Base-by-base conservation (phyloP, 495 filamentous ascomycete genomes). In the Aspergillus diversus region DNA sequence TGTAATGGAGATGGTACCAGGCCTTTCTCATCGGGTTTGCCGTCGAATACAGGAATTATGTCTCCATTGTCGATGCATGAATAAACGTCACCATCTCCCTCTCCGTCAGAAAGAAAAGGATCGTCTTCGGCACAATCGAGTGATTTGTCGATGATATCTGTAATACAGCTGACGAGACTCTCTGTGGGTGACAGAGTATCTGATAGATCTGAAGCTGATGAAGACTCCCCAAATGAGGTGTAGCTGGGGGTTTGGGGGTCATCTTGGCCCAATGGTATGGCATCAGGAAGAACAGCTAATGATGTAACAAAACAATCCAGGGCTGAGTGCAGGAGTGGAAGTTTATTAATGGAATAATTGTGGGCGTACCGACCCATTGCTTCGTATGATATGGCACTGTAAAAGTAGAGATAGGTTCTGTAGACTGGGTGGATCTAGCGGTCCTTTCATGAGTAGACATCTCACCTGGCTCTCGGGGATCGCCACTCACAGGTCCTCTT, bases 371-470 rank as follows among this genome's bases (percentile, higher is more conserved):
- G 72, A 5, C 75, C 80, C 32, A 81, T 69, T 0, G 68, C 70
- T 56, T 83, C 81, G 52, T 76, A 78, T 35, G 68, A 82, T 17
- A 81, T 69, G 7, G 78, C 81, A 15, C 69, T 70, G 66, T 83
- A 81, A 51, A 83, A 82, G 52, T 74, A 66, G n/a, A 82, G 70
- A 55, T 75, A 83, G 4, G 70, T 71, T 16, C 70, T 64, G 57
- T 76, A 66, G 27, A 83, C 60, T 5, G 72, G 71, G 59, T 80
- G 59, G 32, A 75, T 66, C 81, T 84, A 56, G 27, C 8, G 16
- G 15, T 27, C n/a, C 58, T 15, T 35, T 9, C 16, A 12, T 50
- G 7, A 57, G 48, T 63, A 6, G 57, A 42, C 17, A n/a, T 51
- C 51, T 58, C 13, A 37, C 46, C 39, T 13, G 16, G 11, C 13